Percentiles rank a stretch among this genome's conserved stretches.
Evolutionary conservation across 805 yeast species (phyloP).

Genomic region (Zygotorulaspora chibaensis): DNA sequence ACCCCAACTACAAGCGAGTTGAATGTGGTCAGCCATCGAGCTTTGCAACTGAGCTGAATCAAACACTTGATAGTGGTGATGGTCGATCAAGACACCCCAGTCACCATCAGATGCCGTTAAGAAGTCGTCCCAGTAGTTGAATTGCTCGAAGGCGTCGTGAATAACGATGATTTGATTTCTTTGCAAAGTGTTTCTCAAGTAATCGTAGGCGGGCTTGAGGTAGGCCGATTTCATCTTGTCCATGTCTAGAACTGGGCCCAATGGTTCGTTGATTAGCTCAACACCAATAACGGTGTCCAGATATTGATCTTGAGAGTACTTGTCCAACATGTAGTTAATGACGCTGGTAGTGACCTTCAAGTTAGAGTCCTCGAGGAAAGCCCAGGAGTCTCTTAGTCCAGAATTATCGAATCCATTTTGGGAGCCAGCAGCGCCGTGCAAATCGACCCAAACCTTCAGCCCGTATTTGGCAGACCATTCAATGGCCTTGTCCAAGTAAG

Average conservation of each 20-base stretch:
- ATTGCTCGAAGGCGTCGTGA: slow-evolving; percentile 76
- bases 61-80: slow-evolving; percentile 89
- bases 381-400: slow-evolving; percentile 63
- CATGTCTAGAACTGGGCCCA: slow-evolving; percentile 65
- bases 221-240: slow-evolving; percentile 49
- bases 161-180: slow-evolving; percentile 57
- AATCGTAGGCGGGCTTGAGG: slow-evolving; percentile 58
- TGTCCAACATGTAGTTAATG: slow-evolving; percentile 49
- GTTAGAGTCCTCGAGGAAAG: slow-evolving; percentile 51
- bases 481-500: slow-evolving; percentile 70
- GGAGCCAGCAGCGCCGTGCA: slow-evolving; percentile 96
- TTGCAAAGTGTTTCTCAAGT: slow-evolving; percentile 50
- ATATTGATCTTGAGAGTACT: slow-evolving; percentile 60
- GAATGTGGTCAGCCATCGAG: slow-evolving; percentile 57
- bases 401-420: slow-evolving; percentile 96
- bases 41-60: slow-evolving; percentile 55
- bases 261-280: slow-evolving; percentile 85
- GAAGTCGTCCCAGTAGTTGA: slow-evolving; percentile 59
- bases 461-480: slow-evolving; percentile 63
- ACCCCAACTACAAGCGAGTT: slow-evolving; percentile 51
- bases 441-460: slow-evolving; percentile 81
- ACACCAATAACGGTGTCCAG: slow-evolving; percentile 76
- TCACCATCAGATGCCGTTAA: slow-evolving; percentile 40
- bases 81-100: slow-evolving; percentile 76
- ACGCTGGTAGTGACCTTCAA: slow-evolving; percentile 52